phyloP scores from a whole-genome alignment of 176 grass and related monocot species.

The Guadua angustifolia region DNA sequence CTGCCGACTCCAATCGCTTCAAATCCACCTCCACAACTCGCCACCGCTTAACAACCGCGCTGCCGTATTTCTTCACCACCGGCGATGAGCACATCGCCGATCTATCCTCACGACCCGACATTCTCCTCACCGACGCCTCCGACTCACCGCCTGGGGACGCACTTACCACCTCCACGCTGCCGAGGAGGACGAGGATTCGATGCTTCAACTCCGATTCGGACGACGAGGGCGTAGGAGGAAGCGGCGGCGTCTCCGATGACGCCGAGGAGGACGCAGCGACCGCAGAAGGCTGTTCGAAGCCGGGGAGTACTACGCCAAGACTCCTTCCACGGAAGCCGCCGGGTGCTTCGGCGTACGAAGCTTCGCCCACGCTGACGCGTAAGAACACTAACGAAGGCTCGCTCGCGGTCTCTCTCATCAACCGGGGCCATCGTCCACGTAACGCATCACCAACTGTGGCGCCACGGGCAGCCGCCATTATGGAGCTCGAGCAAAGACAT shows the following conservation, averaged over 20 bases:
- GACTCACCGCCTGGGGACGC: slow-evolving; percentile 52
- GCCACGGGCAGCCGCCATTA: slow-evolving; percentile 77
- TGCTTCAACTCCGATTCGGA: slow-evolving; percentile 52
- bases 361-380: slow-evolving; percentile 65
- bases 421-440: slow-evolving; percentile 95
- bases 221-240: slow-evolving; percentile 53
- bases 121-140: slow-evolving; percentile 75
- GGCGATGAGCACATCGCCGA: slow-evolving; percentile 84
- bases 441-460: slow-evolving; percentile 81
- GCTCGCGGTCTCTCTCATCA: slow-evolving; percentile 80
- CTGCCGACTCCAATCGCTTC: slow-evolving; percentile 75
- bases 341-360: slow-evolving; percentile 86
- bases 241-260: slow-evolving; percentile 40
- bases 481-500: slow-evolving; percentile 97
- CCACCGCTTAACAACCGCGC: slow-evolving; percentile 61
- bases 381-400: slow-evolving; percentile 90
- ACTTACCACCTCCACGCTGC: slow-evolving; percentile 31
- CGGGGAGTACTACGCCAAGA: slow-evolving; percentile 81
- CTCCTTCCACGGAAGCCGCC: slow-evolving; percentile 86
- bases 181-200: slow-evolving; percentile 42
- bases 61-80: slow-evolving; percentile 66
- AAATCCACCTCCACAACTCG: slow-evolving; percentile 85
- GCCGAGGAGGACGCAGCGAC: slow-evolving; percentile 50
- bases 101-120: slow-evolving; percentile 73
- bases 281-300: slow-evolving; percentile 67